These are phyloP conservation scores for Thielaviopsis euricoi DNA, from an alignment of 2,329 filamentous ascomycete species.

Conservation along the genomic window DNA sequence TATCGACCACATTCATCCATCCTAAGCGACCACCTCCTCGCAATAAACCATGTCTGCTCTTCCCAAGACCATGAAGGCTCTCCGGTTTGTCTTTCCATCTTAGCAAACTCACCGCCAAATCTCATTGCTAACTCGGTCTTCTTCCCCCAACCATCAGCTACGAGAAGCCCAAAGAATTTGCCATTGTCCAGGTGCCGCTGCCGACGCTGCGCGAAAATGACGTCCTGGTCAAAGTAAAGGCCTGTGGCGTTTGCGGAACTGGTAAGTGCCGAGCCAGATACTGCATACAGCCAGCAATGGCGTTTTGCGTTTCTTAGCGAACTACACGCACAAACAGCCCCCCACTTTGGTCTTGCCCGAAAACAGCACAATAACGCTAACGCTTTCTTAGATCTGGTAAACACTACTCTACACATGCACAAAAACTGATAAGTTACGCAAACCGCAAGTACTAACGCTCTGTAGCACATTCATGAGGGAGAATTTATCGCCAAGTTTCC, in stretches of 20 bases:
- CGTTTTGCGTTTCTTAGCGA: too few species aligned
- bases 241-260: constrained; percentile 45
- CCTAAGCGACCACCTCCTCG: too few species aligned
- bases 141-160: too few species aligned
- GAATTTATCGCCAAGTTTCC: constrained; percentile 50
- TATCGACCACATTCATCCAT: neutral
- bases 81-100: constrained; percentile 29
- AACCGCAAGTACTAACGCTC: neutral
- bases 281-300: too few species aligned
- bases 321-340: too few species aligned
- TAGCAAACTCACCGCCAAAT: too few species aligned
- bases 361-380: constrained; percentile 2
- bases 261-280: constrained; percentile 25
- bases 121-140: too few species aligned
- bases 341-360: too few species aligned
- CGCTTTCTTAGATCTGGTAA: constrained; percentile 21
- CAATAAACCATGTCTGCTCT: constrained; percentile 21
- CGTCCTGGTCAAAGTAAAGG: constrained; percentile 50
- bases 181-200: constrained; percentile 44
- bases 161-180: constrained; percentile 44
- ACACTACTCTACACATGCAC: too few species aligned
- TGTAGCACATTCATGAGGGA: constrained; percentile 46
- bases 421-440: too few species aligned
- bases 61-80: constrained; percentile 43
- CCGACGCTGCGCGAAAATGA: constrained; percentile 43